phyloP scores from a whole-genome alignment of 2,329 filamentous ascomycete genomes.

The Catunica adiposa region DNA sequence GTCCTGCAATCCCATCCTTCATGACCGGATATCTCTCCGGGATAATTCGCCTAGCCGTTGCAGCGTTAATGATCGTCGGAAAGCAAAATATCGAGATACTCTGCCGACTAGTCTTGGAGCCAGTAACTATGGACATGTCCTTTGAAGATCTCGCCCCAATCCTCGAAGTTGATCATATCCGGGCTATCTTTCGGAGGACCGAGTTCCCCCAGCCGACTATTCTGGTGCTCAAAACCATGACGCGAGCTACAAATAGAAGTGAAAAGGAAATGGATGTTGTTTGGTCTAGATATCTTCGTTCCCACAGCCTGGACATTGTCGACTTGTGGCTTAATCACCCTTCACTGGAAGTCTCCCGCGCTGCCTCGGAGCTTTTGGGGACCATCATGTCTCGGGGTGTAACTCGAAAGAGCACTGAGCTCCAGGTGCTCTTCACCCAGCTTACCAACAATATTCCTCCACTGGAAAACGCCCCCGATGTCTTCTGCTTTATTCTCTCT shows the following conservation, averaged over 20 bases:
- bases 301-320: constrained; percentile 6
- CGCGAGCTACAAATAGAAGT: not conserved
- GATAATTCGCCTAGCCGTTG: constrained; percentile 8
- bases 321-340: constrained; percentile 11
- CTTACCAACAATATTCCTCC: not conserved
- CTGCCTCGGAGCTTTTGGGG: constrained; percentile 4
- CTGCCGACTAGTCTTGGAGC: constrained; percentile 3
- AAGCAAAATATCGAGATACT: constrained; percentile 5
- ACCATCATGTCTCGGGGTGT: not conserved
- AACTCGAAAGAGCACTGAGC: not conserved
- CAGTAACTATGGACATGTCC: constrained; percentile 1
- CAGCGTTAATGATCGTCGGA: constrained; percentile 3
- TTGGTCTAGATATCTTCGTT: constrained; percentile 2
- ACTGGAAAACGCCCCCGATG: not conserved
- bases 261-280: constrained; percentile 4
- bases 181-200: constrained; percentile 1
- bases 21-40: constrained; percentile 5
- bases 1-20: constrained; percentile 1
- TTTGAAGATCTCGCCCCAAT: constrained; percentile 6
- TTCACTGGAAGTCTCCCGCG: not conserved
- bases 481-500: not conserved
- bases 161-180: constrained; percentile 4
- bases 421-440: not conserved
- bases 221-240: constrained; percentile 6
- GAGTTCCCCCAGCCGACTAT: not conserved